Percentiles rank a stretch among this genome's conserved stretches.
phyloP scores from a whole-genome alignment of 202 grass and related monocot species.

The Elaeis oleifera region DNA sequence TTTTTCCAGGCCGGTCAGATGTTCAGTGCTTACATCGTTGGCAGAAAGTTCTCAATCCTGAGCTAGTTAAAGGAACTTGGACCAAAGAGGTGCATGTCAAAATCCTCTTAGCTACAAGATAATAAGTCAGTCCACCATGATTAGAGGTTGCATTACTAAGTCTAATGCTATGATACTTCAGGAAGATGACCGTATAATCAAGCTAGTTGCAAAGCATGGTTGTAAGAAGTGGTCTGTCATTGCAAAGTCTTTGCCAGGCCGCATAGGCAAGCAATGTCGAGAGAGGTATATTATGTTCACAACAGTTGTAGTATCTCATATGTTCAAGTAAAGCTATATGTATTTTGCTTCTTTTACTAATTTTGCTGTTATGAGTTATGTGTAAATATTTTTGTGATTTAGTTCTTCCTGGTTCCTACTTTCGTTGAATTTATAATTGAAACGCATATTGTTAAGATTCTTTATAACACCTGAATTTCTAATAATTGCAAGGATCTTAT shows the following conservation, averaged over 20 bases:
- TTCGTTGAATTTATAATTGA: no score
- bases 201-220: conserved; percentile 8
- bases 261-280: conserved; percentile 20
- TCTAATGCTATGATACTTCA: background rate
- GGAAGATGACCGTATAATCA: conserved; percentile 15
- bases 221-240: conserved; percentile 14
- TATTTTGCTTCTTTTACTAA: no score
- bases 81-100: conserved; percentile 9
- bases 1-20: conserved; percentile 14
- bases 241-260: conserved; percentile 9
- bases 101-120: background rate
- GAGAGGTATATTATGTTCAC: conserved; percentile 8
- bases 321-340: no score
- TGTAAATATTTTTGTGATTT: no score
- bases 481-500: no score
- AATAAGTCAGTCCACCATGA: background rate
- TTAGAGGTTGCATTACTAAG: background rate
- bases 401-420: no score
- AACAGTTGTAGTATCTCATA: no score
- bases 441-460: no score
- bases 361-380: no score
- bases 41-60: conserved; percentile 17
- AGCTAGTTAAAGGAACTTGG: conserved; percentile 17
- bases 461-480: no score
- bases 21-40: conserved; percentile 19